Evolutionary conservation across 306 rosid genomes (phyloP).

Genomic region (Castanea sativa): DNA sequence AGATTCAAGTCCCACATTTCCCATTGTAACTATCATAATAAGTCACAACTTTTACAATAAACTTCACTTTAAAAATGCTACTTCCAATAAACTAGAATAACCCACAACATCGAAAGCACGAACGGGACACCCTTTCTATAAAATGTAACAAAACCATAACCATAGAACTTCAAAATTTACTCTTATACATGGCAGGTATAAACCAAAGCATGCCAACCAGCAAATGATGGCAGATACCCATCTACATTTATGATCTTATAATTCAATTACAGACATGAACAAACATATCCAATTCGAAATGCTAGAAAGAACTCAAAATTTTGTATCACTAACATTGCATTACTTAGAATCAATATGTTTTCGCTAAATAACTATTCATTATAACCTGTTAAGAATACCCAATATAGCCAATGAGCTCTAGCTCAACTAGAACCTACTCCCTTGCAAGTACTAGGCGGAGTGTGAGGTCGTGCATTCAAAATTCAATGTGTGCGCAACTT

Average conservation of each 20-base stretch:
- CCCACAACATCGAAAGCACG: neutral
- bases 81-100: neutral
- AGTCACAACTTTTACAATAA: neutral
- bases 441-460: too few relatives aligned
- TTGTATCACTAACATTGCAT: neutral
- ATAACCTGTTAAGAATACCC: neutral
- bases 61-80: neutral
- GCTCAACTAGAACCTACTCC: too few relatives aligned
- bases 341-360: neutral
- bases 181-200: neutral
- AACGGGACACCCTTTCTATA: neutral
- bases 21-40: neutral
- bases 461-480: too few relatives aligned
- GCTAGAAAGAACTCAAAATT: neutral
- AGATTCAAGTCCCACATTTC: too few relatives aligned
- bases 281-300: neutral
- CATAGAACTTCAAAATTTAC: neutral
- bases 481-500: too few relatives aligned
- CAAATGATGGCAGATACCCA: neutral
- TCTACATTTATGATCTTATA: neutral
- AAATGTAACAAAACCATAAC: neutral
- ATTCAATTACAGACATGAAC: neutral
- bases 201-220: neutral
- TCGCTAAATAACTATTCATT: neutral
- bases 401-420: neutral